Base-by-base conservation (phyloP, 257 asterid genomes). In the Jaltomata sinuosa region DNA sequence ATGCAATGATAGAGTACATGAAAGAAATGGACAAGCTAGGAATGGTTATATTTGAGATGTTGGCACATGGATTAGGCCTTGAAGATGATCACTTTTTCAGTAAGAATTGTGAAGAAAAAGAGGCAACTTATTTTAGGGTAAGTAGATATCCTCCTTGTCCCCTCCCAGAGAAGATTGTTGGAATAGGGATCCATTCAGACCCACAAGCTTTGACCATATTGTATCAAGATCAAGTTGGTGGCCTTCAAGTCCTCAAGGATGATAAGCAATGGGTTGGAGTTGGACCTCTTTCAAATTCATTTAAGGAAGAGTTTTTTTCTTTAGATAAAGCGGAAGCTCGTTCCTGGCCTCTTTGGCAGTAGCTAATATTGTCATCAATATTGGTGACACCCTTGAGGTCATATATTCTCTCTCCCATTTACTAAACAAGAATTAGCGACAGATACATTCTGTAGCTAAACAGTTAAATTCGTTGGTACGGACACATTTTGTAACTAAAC, bases 341-440 rank as follows among this genome's bases (percentile, higher is more conserved):
- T n/a, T n/a, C n/a, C n/a, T n/a, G n/a, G n/a, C n/a, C n/a, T n/a
- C n/a, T n/a, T n/a, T n/a, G n/a, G n/a, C n/a, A n/a, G n/a, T n/a
- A n/a, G n/a, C n/a, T n/a, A n/a, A n/a, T n/a, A n/a, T n/a, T 29
- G 50, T 87, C 8, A 77, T 87, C 74, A 87, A 69, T 31, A 68
- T 87, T 61, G 88, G 88, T 38, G 86, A 87, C 81, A 87, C 86
- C 2, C 90, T 87, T 79, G 88, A 87, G 85, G 87, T 87, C 42
- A 12, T 21, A 21, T 14, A 55, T 38, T 45, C 40, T 47, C 9
- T 76, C 34, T 34, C n/a, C 18, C 0, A 11, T 16, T 31, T 2
- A 34, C 27, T 67, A 34, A 50, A 15, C 1, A 50, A 12, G 21
- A 14, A 14, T 50, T 3, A 3, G 6, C 3, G 52, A 45, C 3